phyloP scores from a whole-genome alignment of 257 asterid genomes.

The Scutellaria baicalensis region DNA sequence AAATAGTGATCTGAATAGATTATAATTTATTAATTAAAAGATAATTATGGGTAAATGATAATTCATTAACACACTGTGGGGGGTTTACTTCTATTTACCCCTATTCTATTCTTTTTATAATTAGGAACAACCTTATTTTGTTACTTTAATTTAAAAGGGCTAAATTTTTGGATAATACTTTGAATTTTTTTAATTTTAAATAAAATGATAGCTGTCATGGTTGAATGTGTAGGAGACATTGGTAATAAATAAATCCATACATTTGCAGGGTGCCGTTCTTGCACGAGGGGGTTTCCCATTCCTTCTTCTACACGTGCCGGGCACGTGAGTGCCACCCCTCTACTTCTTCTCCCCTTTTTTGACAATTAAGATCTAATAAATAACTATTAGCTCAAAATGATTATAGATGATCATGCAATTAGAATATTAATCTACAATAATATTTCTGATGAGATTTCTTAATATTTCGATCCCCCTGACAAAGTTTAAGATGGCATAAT shows the following conservation, averaged over 20 bases:
- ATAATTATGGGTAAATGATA: too few relatives aligned
- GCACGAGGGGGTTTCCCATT: slow-evolving; percentile 23
- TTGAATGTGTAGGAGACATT: slow-evolving; percentile 26
- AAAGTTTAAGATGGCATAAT: too few relatives aligned
- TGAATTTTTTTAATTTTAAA: not conserved
- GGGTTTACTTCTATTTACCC: too few relatives aligned
- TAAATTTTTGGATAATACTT: not conserved
- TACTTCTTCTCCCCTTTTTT: not conserved
- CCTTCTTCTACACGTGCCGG: slow-evolving; percentile 5
- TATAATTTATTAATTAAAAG: too few relatives aligned
- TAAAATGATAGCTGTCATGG: slow-evolving; percentile 27
- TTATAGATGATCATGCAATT: not conserved
- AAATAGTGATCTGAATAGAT: too few relatives aligned
- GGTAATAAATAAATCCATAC: slow-evolving; percentile 21
- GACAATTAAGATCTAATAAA: not conserved
- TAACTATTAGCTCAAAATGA: not conserved
- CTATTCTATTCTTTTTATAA: too few relatives aligned
- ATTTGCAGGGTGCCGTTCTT: slow-evolving; percentile 19
- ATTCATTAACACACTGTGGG: too few relatives aligned
- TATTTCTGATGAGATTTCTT: not conserved
- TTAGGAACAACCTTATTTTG: too few relatives aligned
- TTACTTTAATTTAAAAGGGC: not conserved
- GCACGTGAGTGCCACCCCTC: slow-evolving; percentile 9
- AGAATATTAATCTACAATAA: not conserved
- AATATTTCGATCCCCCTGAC: too few relatives aligned